Percentiles rank a stretch among this genome's conserved stretches.
Evolutionary conservation across 495 filamentous ascomycete species (phyloP).

Genomic region (Penicillium atrosanguineum): DNA sequence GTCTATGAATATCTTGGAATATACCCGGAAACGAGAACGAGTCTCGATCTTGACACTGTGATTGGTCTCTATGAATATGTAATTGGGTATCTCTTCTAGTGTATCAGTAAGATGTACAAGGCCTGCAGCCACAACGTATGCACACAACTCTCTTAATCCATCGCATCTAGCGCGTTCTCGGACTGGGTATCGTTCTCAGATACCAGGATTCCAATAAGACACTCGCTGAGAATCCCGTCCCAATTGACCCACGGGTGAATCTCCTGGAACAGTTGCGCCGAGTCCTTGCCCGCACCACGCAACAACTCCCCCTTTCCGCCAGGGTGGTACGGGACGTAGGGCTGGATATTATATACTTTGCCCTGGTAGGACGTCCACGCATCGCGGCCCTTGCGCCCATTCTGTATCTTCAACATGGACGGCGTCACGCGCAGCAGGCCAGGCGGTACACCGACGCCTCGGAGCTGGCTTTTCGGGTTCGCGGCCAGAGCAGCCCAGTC

Average conservation of each 20-base stretch:
- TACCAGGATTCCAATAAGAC: slow-evolving; percentile 82
- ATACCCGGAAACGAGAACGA: slow-evolving; percentile 2
- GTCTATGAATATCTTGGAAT: background rate
- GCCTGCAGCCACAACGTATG: background rate
- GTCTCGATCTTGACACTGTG: background rate
- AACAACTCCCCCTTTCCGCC: slow-evolving; percentile 86
- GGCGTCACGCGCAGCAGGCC: slow-evolving; percentile 68
- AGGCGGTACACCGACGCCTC: slow-evolving; percentile 53
- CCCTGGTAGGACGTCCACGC: slow-evolving; percentile 88
- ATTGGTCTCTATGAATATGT: slow-evolving; percentile 1
- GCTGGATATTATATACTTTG: slow-evolving; percentile 88
- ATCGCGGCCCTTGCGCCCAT: slow-evolving; percentile 75
- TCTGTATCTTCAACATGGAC: slow-evolving; percentile 68
- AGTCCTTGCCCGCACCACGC: slow-evolving; percentile 67
- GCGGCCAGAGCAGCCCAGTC: slow-evolving; percentile 85
- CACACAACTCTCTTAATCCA: slow-evolving; percentile 55
- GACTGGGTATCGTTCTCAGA: slow-evolving; percentile 61
- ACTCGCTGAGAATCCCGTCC: slow-evolving; percentile 86
- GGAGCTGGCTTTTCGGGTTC: slow-evolving; percentile 65
- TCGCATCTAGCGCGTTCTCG: slow-evolving; percentile 58
- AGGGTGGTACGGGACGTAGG: slow-evolving; percentile 88
- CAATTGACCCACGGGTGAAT: slow-evolving; percentile 98
- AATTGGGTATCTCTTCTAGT: slow-evolving; percentile 17
- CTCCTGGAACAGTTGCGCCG: slow-evolving; percentile 80
- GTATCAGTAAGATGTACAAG: slow-evolving; percentile 12